Evolutionary conservation across 371 early-diverging fungal species (phyloP), one percentile per base, ranked within the genome.

Genomic region (Synchytrium microbalum): DNA sequence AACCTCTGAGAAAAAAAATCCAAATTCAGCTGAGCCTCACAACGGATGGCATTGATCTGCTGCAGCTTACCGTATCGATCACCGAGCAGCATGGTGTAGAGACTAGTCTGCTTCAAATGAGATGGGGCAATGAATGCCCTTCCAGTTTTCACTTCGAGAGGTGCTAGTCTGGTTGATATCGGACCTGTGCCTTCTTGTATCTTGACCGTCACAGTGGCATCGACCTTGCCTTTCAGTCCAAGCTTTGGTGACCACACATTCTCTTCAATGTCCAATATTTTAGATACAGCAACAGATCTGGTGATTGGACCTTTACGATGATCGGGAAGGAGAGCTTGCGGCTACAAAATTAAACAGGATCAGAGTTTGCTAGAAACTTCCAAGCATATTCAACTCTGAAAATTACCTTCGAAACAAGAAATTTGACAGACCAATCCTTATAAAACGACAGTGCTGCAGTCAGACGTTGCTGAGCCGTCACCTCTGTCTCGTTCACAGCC

Each of bases 81-180:
- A 32, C 84, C 75, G 84, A 97, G 80, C 29, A 95, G 67, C 30
- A 95, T 76, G 5, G 89, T 86, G 71, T 97, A 97, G 2, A 96
- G 67, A 2, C 84, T 70, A 0, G 93, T 86, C 70, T 97, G 98
- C 0, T 95, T 91, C 2, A 87, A 83, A 73, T 97, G 93, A 1
- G 86, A 69, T 2, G 85, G 67, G 8, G 54, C 51, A 29, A 76
- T 76, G 1, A 71, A 73, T 1, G 70, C 62, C 53, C 77, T 79
- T 16, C 97, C 93, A 0, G 97, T 93, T 68, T 97, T 97, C 26
- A 97, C 62, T 72, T 97, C 98, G 33, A 97, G 80, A 0, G 97
- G 97, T 27, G 86, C 80, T 0, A 75, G 54, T n/a, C 52, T 31
- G 28, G 2, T 67, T 10, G 32, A 24, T 23, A 24, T 3, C 3